Conservation (phyloP, 2,329 filamentous ascomycete species). For the Cercospora sp. region DNA sequence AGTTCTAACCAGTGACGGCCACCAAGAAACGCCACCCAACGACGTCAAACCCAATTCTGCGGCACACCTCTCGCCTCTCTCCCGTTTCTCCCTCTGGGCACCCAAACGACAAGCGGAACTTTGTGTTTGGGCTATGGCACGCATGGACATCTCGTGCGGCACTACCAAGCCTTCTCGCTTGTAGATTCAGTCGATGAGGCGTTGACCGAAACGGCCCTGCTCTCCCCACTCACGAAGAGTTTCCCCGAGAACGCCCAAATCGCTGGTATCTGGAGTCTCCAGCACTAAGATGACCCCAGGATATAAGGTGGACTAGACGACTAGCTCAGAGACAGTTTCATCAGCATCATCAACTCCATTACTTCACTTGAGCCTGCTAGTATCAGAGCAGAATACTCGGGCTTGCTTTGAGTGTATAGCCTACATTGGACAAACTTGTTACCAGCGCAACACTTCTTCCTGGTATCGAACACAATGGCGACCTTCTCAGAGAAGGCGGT, state of each 20-base stretch:
- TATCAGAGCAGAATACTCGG: neutral
- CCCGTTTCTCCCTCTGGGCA: neutral
- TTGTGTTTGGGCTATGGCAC: neutral
- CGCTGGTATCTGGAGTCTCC: slow-evolving; percentile 2
- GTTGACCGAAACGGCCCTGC: neutral
- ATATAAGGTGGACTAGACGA: slow-evolving; percentile 7
- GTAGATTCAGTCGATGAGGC: neutral
- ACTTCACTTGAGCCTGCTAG: neutral
- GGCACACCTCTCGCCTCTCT: neutral
- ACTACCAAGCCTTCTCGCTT: slow-evolving; percentile 1
- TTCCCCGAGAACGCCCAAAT: neutral
- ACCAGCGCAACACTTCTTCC: neutral
- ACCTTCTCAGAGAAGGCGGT: neutral
- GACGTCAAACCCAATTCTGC: neutral
- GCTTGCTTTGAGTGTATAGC: neutral
- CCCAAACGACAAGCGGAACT: neutral
- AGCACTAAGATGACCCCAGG: neutral
- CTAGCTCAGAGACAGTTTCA: neutral
- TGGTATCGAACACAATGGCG: neutral
- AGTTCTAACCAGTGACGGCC: neutral
- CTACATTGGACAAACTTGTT: neutral
- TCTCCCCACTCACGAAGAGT: neutral
- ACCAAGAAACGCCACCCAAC: neutral
- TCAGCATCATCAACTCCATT: neutral
- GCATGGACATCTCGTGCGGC: neutral